These are phyloP conservation scores for Scheffersomyces stipitis DNA, from an alignment of 805 yeast species.

Conservation along the genomic window DNA sequence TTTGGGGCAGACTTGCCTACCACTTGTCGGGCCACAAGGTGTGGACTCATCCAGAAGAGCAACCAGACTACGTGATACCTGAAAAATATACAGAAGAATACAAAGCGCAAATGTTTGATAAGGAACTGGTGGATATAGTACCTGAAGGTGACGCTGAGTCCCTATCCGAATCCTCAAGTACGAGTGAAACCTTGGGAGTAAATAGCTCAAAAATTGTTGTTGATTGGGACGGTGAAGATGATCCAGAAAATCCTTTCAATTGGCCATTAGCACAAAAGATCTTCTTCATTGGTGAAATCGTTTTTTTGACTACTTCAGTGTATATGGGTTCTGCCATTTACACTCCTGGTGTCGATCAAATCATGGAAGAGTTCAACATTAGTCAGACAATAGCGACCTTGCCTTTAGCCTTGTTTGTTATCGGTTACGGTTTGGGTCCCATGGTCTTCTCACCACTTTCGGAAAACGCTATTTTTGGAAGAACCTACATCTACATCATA, in stretches of 20 bases:
- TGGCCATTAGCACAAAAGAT: constrained; percentile 49
- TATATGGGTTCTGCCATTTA: constrained; percentile 59
- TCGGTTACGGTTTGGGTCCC: constrained; percentile 65
- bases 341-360: constrained; percentile 49
- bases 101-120: neutral
- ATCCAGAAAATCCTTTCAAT: constrained; percentile 56
- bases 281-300: constrained; percentile 37
- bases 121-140: neutral
- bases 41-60: constrained; percentile 27
- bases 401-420: constrained; percentile 53
- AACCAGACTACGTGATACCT: constrained; percentile 27
- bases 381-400: constrained; percentile 46
- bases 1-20: constrained; percentile 24
- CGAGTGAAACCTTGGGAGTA: neutral
- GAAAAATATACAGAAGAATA: constrained; percentile 19
- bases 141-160: neutral
- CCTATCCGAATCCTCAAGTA: neutral
- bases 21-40: constrained; percentile 23
- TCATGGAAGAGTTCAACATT: constrained; percentile 47
- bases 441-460: constrained; percentile 58
- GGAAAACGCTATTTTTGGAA: constrained; percentile 54
- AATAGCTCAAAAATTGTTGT: constrained; percentile 12
- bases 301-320: constrained; percentile 48
- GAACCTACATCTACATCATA: constrained; percentile 48
- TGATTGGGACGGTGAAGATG: constrained; percentile 44